Percentiles rank a stretch among this genome's conserved stretches.
These are phyloP conservation scores for Pythium rhizo-oryzae DNA, from an alignment of 352 stramenopile genomes.

Conservation along the genomic window DNA sequence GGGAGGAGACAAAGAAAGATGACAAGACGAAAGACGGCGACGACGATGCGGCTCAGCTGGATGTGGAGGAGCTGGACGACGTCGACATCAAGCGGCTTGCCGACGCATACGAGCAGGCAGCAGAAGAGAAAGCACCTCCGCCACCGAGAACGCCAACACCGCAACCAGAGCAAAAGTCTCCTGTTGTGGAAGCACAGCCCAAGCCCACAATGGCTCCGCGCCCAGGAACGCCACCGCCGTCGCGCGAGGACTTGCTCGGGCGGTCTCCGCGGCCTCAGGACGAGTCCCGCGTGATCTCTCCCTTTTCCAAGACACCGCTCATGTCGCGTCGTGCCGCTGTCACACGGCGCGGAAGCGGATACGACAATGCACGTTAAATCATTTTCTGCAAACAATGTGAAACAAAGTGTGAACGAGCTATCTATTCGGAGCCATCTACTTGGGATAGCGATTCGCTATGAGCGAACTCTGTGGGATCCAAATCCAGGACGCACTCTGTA, in stretches of 20 bases:
- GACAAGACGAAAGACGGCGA: slow-evolving; percentile 3
- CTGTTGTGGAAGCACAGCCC: slow-evolving; percentile 15
- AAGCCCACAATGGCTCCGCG: slow-evolving; percentile 12
- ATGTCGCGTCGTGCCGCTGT: slow-evolving; percentile 44
- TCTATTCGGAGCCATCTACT: background rate
- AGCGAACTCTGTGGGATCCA: too few species aligned
- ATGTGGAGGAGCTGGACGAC: slow-evolving; percentile 21
- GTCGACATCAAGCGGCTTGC: slow-evolving; percentile 58
- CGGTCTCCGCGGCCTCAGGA: slow-evolving; percentile 47
- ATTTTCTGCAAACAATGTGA: background rate
- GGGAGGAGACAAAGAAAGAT: slow-evolving; percentile 18
- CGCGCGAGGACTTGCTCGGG: slow-evolving; percentile 26
- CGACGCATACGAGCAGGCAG: slow-evolving; percentile 58
- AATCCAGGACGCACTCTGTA: background rate
- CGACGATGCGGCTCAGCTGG: background rate
- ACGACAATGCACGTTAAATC: slow-evolving; percentile 59
- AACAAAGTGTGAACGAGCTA: background rate
- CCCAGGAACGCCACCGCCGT: slow-evolving; percentile 23
- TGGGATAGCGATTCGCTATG: too few species aligned
- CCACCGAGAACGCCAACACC: background rate
- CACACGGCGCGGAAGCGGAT: slow-evolving; percentile 46
- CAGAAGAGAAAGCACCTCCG: background rate
- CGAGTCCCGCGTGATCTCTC: slow-evolving; percentile 47
- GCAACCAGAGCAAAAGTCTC: background rate
- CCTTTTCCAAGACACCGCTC: slow-evolving; percentile 68